These are phyloP conservation scores for Calamus simplicifolius DNA, from an alignment of 176 grass and related monocot genomes.

Conservation along the genomic window DNA sequence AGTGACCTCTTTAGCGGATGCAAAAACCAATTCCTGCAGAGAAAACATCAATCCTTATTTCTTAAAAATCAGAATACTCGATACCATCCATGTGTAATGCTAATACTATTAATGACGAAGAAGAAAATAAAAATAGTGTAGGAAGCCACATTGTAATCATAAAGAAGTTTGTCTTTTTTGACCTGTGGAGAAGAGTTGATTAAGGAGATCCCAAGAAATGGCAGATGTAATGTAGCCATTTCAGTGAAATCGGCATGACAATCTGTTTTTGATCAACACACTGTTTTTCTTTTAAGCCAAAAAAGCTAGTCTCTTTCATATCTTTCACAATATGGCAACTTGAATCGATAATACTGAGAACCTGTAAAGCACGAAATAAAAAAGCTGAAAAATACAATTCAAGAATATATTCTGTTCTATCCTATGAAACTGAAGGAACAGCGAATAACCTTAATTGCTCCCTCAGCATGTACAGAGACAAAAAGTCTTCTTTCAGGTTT, in stretches of 20 bases:
- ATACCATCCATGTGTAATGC: not conserved
- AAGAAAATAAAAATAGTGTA: constrained; percentile 4
- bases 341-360: constrained; percentile 82
- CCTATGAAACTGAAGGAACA: constrained; percentile 6
- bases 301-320: constrained; percentile 49
- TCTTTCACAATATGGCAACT: constrained; percentile 66
- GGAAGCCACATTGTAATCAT: no score
- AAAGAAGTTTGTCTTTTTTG: not conserved
- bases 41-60: constrained; percentile 12
- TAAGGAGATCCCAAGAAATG: constrained; percentile 81
- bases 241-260: constrained; percentile 53
- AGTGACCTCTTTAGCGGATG: constrained; percentile 71
- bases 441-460: constrained; percentile 73
- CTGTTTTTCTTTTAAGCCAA: constrained; percentile 64
- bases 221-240: constrained; percentile 65
- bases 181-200: constrained; percentile 94
- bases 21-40: constrained; percentile 85
- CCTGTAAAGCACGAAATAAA: constrained; percentile 47
- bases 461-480: constrained; percentile 76
- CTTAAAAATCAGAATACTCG: not conserved
- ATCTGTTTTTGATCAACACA: constrained; percentile 63
- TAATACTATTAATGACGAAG: no score
- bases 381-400: constrained; percentile 21
- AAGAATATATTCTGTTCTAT: constrained; percentile 13
- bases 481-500: constrained; percentile 80